Evolutionary conservation across 2,329 filamentous ascomycete species (phyloP).

Genomic region (Parastagonospora nodorum): DNA sequence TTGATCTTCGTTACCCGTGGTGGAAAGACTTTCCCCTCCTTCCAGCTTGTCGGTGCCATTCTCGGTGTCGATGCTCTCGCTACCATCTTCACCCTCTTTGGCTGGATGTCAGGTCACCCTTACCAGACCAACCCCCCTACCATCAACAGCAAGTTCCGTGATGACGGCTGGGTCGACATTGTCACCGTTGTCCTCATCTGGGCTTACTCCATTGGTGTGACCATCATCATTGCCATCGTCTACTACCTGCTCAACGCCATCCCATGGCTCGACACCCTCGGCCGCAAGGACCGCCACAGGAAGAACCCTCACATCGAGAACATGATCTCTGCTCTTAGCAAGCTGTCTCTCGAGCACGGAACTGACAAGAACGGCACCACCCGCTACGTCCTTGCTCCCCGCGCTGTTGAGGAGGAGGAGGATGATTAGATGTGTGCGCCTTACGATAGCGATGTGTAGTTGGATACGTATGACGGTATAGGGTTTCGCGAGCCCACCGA

Average conservation of each 20-base stretch:
- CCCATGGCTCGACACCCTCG: constrained; percentile 64
- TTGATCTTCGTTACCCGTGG: constrained; percentile 62
- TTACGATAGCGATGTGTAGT: constrained; percentile 30
- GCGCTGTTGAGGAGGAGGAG: constrained; percentile 56
- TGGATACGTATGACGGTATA: constrained; percentile 28
- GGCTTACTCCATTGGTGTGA: constrained; percentile 69
- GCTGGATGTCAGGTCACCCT: constrained; percentile 67
- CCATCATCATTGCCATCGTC: constrained; percentile 68
- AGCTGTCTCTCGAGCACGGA: constrained; percentile 66
- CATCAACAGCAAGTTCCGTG: constrained; percentile 45
- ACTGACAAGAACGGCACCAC: constrained; percentile 54
- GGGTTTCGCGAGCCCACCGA: constrained; percentile 31
- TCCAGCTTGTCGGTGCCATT: constrained; percentile 74
- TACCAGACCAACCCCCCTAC: constrained; percentile 51
- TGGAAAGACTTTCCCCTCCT: constrained; percentile 73
- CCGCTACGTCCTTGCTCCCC: constrained; percentile 52
- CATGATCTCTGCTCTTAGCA: constrained; percentile 67
- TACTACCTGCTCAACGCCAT: constrained; percentile 67
- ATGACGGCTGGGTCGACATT: constrained; percentile 62
- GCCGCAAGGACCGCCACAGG: constrained; percentile 64
- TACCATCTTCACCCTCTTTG: constrained; percentile 76
- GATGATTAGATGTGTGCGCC: constrained; percentile 46
- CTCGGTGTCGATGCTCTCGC: constrained; percentile 72
- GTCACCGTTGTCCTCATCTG: constrained; percentile 69
- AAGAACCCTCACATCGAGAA: constrained; percentile 70